Base-by-base conservation (phyloP, 2,329 filamentous ascomycete species). In the Huntiella savannae region DNA sequence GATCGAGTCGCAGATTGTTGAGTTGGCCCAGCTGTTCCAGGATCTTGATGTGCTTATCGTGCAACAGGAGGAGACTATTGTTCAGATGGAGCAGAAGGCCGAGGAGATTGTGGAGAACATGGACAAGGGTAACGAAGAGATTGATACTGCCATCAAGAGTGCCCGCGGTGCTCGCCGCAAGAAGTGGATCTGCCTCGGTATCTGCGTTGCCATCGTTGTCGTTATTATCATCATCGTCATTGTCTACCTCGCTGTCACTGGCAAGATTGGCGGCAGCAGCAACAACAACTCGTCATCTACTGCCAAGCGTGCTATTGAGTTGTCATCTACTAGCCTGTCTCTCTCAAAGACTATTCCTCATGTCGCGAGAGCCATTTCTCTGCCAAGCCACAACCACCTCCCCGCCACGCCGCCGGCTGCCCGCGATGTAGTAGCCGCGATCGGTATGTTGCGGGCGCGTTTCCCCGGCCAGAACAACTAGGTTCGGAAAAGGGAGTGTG, bases 151-250 rank as follows among this genome's bases (percentile, higher is more conserved):
- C 10, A 82, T 94, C 52, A 70, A 72, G 51, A 93, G 83, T 54
- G 88, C 88, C 6, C 71, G 80, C 59, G 74, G 76, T 55, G 83
- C 81, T 43, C 73, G 83, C 54, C 83, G 77, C 67, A 93, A 92
- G 85, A 95, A 95, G 81, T 95, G 86, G 87, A 87, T 82, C 60
- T 94, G 86, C 69, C 65, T 94, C 54, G 77, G 79, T 56, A 84
- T 95, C 57, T 65, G 70, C 55, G 69, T 75, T 39, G 59, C 61
- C 42, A 71, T 76, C 43, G 60, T 76, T 39, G 54, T 68, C 45
- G 60, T 76, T 40, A 63, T 75, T 39, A 66, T 67, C 37, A 64
- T 71, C 45, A 58, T 67, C 40, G 65, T 75, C 6, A 63, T 69
- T 46, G 60, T 69, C 44, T 71, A 69, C 53, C 54, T 71, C 12